Evolutionary conservation across 352 stramenopile genomes (phyloP), one percentile per base, ranked within the genome.

Genomic region (Phytophthora colocasiae): DNA sequence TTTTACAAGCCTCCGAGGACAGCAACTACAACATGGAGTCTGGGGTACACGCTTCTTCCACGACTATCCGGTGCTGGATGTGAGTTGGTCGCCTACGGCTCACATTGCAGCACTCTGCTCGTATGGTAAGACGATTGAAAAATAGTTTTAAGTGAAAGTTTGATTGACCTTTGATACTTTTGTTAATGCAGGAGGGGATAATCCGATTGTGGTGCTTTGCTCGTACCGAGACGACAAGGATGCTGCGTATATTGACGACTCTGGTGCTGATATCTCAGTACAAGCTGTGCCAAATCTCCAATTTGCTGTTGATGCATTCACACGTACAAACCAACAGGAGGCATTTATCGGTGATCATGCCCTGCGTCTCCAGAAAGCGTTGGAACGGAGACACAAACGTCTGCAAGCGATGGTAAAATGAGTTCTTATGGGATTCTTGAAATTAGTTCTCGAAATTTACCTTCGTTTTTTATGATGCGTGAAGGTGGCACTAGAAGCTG

Each of bases 61-160:
- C 17, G 70, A 63, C 11, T 76, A 48, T 14, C 80, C 85, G 2
- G 58, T 93, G 7, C 40, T 79, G 43, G 81, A 90, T 39, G 64
- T 94, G 24, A 82, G 63, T 7, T 94, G 85, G 85, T 90, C 71
- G 2, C 67, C 84, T 19, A 76, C 69, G 1, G 68, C 81, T 12
- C 84, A 93, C 43, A 79, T 94, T 50, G 76, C 83, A 26, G 86
- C 86, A 31, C 58, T 92, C 32, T 83, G 73, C 32, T 85, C 75
- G 26, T 91, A 90, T 39, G 81, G 86, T 80, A 66, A 51, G 52
- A 32, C 26, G n/a, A 3, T 27, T 5, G 24, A 32, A 17, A n/a
- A 29, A 45, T 12, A 14, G 2, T 58, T 11, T 27, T 11, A 32
- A 19, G 9, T 36, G 15, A 4, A 38, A 8, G 31, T 31, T 44